A percentile compares a stretch with the other conserved stretches of the same genome.
phyloP scores from a whole-genome alignment of 352 stramenopile species.

The Thraustochytrium sp. region DNA sequence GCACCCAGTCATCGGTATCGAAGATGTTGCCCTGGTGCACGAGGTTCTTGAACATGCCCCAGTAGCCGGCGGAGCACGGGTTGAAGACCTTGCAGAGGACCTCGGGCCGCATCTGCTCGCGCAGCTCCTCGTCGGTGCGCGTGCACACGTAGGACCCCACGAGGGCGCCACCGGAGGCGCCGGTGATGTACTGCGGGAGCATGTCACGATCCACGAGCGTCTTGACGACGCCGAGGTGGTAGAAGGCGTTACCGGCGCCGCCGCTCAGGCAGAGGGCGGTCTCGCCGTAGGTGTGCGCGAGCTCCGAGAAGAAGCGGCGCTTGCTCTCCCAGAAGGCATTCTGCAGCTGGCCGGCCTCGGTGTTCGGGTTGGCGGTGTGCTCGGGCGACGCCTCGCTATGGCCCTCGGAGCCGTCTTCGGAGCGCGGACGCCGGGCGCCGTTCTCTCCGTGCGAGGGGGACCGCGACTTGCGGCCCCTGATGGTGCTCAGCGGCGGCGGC shows the following conservation, averaged over 20 bases:
- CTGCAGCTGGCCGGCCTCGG: neutral
- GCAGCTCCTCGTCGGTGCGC: slow-evolving; percentile 33
- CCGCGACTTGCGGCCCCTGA: too few species aligned
- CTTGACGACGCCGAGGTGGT: slow-evolving; percentile 27
- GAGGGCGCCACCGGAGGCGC: slow-evolving; percentile 61
- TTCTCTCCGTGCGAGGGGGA: too few species aligned
- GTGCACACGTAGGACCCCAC: slow-evolving; percentile 64
- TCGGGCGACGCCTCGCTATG: slow-evolving; percentile 6
- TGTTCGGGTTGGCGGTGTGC: neutral
- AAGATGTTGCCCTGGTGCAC: neutral
- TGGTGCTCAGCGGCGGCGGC: too few species aligned
- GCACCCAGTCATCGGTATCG: slow-evolving; percentile 6
- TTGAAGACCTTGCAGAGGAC: slow-evolving; percentile 33
- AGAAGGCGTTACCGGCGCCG: slow-evolving; percentile 22
- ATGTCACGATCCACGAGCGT: slow-evolving; percentile 10
- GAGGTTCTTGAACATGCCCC: neutral
- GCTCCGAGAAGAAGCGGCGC: slow-evolving; percentile 25
- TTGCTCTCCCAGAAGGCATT: slow-evolving; percentile 17
- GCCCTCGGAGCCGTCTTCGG: neutral
- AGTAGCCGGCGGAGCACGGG: slow-evolving; percentile 10
- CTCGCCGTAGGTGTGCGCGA: slow-evolving; percentile 32
- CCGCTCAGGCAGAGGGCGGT: slow-evolving; percentile 25
- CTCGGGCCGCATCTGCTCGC: slow-evolving; percentile 13
- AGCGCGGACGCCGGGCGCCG: too few species aligned
- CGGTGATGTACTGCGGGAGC: slow-evolving; percentile 42